Percentiles rank a stretch among this genome's conserved stretches.
Conservation (phyloP, 208 protist species). For the Giardia duodenalis region DNA sequence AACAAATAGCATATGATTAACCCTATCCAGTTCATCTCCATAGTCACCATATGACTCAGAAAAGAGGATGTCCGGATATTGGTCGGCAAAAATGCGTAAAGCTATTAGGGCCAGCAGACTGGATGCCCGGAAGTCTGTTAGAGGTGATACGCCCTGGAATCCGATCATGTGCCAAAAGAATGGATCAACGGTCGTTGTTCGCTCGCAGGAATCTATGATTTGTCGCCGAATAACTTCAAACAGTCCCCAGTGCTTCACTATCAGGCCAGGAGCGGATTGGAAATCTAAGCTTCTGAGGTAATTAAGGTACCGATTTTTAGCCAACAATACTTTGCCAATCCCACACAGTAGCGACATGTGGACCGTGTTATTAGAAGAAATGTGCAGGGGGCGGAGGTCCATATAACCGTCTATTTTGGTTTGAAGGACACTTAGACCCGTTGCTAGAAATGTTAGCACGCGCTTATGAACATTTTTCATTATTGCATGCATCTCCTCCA, state of each 20-base stretch:
- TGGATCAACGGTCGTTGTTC: background rate
- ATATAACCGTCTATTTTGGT: background rate
- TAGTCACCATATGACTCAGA: background rate
- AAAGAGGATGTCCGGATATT: background rate
- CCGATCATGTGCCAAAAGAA: background rate
- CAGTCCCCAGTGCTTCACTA: background rate
- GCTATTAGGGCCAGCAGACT: background rate
- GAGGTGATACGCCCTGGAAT: background rate
- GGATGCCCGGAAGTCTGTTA: background rate
- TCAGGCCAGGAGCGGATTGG: background rate
- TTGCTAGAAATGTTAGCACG: too few relatives aligned
- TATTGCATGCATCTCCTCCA: too few relatives aligned
- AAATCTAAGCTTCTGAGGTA: background rate
- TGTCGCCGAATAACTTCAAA: background rate
- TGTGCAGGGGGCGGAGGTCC: background rate
- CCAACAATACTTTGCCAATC: background rate
- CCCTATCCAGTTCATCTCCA: background rate
- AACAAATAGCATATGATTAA: background rate
- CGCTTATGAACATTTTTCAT: too few relatives aligned
- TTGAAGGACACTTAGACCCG: too few relatives aligned
- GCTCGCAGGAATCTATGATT: background rate
- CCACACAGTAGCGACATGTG: background rate
- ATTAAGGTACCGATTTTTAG: background rate
- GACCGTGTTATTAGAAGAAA: background rate
- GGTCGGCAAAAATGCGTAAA: background rate